phyloP scores from a whole-genome alignment of 352 stramenopile genomes.

The Phytophthora fragariae region DNA sequence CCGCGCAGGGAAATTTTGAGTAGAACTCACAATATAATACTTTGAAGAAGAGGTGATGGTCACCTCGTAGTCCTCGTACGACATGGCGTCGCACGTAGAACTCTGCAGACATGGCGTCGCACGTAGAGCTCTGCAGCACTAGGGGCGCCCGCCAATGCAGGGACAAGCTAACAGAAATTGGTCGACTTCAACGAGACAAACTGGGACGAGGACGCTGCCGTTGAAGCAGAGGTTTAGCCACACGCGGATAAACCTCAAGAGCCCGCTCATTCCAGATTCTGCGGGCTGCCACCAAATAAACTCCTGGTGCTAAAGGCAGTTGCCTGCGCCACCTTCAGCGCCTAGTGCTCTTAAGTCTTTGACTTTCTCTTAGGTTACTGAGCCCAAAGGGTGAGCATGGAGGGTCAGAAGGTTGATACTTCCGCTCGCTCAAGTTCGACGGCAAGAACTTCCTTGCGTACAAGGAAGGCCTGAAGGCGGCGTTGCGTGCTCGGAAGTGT shows the following conservation, averaged over 20 bases:
- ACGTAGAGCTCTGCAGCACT: no score
- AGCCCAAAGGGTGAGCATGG: conserved; percentile 13
- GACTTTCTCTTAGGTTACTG: conserved; percentile 1
- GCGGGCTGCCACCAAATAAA: background rate
- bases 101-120: no score
- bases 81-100: no score
- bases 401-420: conserved; percentile 8
- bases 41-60: no score
- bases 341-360: background rate
- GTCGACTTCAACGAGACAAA: background rate
- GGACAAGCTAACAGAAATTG: background rate
- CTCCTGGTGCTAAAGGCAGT: background rate
- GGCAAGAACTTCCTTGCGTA: conserved; percentile 21
- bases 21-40: no score
- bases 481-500: conserved; percentile 6
- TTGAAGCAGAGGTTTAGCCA: background rate
- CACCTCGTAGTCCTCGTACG: no score
- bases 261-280: background rate
- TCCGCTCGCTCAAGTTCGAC: conserved; percentile 10
- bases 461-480: conserved; percentile 19
- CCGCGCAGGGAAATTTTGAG: no score
- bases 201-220: background rate
- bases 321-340: background rate
- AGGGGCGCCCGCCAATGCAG: no score
- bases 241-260: background rate